Conservation (phyloP, 192 early-diverging fungal species). For the Entomortierella chlamydospora region DNA sequence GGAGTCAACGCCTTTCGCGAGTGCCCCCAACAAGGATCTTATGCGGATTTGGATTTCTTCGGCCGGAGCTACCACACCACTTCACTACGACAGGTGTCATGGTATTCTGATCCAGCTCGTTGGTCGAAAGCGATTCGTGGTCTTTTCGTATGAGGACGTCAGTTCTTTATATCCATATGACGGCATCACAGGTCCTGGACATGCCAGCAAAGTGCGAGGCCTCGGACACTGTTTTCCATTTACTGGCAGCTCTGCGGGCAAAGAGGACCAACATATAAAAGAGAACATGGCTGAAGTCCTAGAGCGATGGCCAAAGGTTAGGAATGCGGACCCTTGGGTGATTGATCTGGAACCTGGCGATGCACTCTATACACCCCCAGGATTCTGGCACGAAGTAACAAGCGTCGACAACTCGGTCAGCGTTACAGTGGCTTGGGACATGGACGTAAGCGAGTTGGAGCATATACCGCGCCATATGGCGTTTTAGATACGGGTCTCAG, state of each 20-base stretch:
- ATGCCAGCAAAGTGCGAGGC: slow-evolving; percentile 58
- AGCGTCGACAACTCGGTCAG: slow-evolving; percentile 58
- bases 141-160: slow-evolving; percentile 60
- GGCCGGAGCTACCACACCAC: slow-evolving; percentile 58
- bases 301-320: slow-evolving; percentile 56
- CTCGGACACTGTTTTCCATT: slow-evolving; percentile 48
- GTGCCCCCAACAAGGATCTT: slow-evolving; percentile 41
- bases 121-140: slow-evolving; percentile 60
- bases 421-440: slow-evolving; percentile 66
- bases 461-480: slow-evolving; percentile 60
- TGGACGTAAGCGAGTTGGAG: slow-evolving; percentile 55
- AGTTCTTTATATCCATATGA: slow-evolving; percentile 54
- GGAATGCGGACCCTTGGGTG: slow-evolving; percentile 48
- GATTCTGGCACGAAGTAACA: slow-evolving; percentile 67
- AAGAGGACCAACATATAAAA: slow-evolving; percentile 17
- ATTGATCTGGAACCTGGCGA: slow-evolving; percentile 62
- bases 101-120: slow-evolving; percentile 61
- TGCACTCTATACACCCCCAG: slow-evolving; percentile 65
- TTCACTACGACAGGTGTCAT: slow-evolving; percentile 68
- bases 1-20: slow-evolving; percentile 10
- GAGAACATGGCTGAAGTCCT: slow-evolving; percentile 26
- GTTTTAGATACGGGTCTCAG: too few relatives aligned
- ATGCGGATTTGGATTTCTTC: slow-evolving; percentile 60
- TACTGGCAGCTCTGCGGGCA: neutral
- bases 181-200: slow-evolving; percentile 58